Evolutionary conservation across 176 grass and related monocot genomes (phyloP).

Genomic region (Calamus simplicifolius): DNA sequence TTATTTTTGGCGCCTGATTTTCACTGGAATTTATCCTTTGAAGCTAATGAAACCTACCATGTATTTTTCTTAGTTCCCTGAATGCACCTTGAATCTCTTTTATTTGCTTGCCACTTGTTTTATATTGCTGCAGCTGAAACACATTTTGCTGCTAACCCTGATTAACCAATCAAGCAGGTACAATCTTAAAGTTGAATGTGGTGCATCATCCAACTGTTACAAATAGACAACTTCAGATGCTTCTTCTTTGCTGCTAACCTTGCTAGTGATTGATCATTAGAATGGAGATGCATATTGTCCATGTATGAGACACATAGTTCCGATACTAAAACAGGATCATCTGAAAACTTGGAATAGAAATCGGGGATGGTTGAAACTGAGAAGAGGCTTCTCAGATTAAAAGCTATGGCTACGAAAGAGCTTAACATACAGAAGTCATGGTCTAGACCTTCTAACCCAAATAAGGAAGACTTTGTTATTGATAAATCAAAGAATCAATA

Average conservation of each 20-base stretch:
- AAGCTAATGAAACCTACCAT: too few relatives aligned
- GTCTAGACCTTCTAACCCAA: constrained; percentile 24
- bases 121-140: too few relatives aligned
- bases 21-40: too few relatives aligned
- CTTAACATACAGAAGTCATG: constrained; percentile 23
- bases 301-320: constrained; percentile 39
- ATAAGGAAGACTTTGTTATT: constrained; percentile 45
- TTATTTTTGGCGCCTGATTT: too few relatives aligned
- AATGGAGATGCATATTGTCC: constrained; percentile 77
- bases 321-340: constrained; percentile 16
- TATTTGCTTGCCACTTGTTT: too few relatives aligned
- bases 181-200: constrained; percentile 90
- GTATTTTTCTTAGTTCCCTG: too few relatives aligned
- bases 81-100: too few relatives aligned
- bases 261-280: constrained; percentile 57
- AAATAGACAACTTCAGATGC: constrained; percentile 87
- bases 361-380: constrained; percentile 75
- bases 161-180: constrained; percentile 33
- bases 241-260: constrained; percentile 86
- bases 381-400: constrained; percentile 61
- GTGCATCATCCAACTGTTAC: constrained; percentile 60
- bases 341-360: constrained; percentile 18
- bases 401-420: constrained; percentile 19
- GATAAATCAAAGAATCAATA: constrained; percentile 86
- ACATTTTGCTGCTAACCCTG: neutral